These are phyloP conservation scores for Naumovozyma castellii DNA, from an alignment of 805 yeast species.

Conservation along the genomic window DNA sequence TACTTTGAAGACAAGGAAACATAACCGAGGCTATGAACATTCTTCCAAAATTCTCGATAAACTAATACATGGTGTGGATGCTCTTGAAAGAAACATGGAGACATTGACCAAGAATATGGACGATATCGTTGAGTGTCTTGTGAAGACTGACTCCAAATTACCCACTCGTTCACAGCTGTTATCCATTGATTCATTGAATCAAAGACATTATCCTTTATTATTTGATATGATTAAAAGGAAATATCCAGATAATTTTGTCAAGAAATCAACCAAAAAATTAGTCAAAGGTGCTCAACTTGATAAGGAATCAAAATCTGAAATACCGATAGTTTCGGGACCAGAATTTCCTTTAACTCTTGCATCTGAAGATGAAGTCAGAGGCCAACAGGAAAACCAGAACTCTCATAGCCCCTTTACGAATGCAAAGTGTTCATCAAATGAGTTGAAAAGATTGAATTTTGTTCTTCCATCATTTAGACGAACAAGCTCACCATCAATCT, in stretches of 20 bases:
- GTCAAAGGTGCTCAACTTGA: constrained; percentile 1
- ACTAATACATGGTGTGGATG: constrained; percentile 4
- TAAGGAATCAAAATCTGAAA: background rate
- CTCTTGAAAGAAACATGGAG: constrained; percentile 6
- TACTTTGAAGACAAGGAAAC: constrained; percentile 8
- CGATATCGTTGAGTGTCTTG: constrained; percentile 17
- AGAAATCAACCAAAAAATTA: constrained; percentile 9
- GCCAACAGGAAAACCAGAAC: too few species aligned
- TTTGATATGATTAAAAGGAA: constrained; percentile 21
- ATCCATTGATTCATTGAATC: constrained; percentile 31
- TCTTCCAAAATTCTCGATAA: constrained; percentile 8
- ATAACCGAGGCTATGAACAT: constrained; percentile 5
- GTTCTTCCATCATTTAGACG: constrained; percentile 8
- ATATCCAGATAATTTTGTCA: constrained; percentile 7
- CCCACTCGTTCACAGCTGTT: constrained; percentile 32
- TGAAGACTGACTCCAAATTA: constrained; percentile 30
- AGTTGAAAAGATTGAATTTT: background rate
- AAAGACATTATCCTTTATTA: constrained; percentile 36
- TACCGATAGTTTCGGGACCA: background rate
- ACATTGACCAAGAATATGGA: constrained; percentile 8
- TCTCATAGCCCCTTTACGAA: too few species aligned
- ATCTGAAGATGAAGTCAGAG: too few species aligned
- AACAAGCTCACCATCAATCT: constrained; percentile 10
- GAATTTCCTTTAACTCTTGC: too few species aligned
- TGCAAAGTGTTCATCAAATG: too few species aligned